These are phyloP conservation scores for Mentha longifolia DNA, from an alignment of 257 asterid genomes.

Conservation along the genomic window DNA sequence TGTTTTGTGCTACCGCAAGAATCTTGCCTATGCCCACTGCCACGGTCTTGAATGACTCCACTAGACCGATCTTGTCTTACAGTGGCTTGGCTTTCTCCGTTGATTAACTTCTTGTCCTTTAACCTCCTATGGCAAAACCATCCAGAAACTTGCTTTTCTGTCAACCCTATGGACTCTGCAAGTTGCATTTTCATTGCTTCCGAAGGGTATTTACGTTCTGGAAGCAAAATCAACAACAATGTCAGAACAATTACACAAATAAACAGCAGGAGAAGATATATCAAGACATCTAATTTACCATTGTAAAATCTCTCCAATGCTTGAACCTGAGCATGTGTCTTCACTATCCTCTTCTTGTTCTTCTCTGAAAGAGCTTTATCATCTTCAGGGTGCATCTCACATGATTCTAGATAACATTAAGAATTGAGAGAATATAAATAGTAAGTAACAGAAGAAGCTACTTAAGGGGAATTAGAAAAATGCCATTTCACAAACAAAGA, in stretches of 20 bases:
- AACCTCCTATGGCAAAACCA: conserved; percentile 98
- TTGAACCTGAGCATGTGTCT: conserved; percentile 71
- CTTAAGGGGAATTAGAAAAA: conserved; percentile 9
- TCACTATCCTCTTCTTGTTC: conserved; percentile 74
- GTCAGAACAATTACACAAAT: background rate
- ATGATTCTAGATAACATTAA: conserved; percentile 43
- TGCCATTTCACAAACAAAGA: background rate
- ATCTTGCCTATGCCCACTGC: conserved; percentile 89
- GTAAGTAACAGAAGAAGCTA: conserved; percentile 14
- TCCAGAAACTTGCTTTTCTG: conserved; percentile 95
- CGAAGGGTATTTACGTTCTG: conserved; percentile 88
- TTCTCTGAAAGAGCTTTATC: conserved; percentile 64
- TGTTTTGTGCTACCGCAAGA: conserved; percentile 96
- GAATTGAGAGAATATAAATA: conserved; percentile 5
- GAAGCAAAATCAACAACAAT: conserved; percentile 1
- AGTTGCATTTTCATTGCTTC: conserved; percentile 74
- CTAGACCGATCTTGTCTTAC: conserved; percentile 79
- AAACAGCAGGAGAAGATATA: conserved; percentile 5
- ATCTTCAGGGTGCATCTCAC: conserved; percentile 64
- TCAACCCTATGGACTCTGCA: conserved; percentile 76
- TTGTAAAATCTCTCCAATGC: conserved; percentile 78
- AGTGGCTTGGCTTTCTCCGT: conserved; percentile 49
- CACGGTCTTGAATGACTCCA: conserved; percentile 77
- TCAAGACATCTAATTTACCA: conserved; percentile 46
- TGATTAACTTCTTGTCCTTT: conserved; percentile 71